Conservation (phyloP, 768 basidiomycete genomes). For the Dioszegia crocea region DNA sequence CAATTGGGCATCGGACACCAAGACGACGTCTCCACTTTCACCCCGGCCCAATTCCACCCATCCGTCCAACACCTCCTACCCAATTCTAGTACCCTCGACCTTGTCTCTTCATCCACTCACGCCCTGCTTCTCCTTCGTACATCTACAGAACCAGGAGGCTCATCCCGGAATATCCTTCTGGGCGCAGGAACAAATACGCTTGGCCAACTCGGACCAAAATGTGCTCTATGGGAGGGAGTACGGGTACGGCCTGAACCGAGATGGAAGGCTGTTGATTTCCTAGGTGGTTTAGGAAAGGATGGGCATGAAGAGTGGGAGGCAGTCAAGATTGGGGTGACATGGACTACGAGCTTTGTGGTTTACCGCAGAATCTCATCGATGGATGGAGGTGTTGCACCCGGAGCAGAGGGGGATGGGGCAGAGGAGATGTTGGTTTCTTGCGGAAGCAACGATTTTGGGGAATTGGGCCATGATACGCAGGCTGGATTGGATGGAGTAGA, state of each 20-base stretch:
- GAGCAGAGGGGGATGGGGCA: slow-evolving; percentile 18
- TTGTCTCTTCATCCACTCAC: slow-evolving; percentile 75
- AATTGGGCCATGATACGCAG: too few species aligned
- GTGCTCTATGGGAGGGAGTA: slow-evolving; percentile 53
- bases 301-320: slow-evolving; percentile 52
- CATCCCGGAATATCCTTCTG: slow-evolving; percentile 55
- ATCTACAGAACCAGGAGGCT: neutral
- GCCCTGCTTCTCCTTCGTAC: slow-evolving; percentile 60
- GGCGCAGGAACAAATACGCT: slow-evolving; percentile 67
- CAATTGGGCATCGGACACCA: slow-evolving; percentile 39
- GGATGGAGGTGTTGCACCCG: too few species aligned
- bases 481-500: neutral
- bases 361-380: slow-evolving; percentile 50
- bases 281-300: slow-evolving; percentile 1
- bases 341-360: slow-evolving; percentile 79
- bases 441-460: slow-evolving; percentile 80
- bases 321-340: slow-evolving; percentile 61
- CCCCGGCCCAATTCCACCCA: slow-evolving; percentile 23
- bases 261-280: slow-evolving; percentile 44
- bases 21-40: slow-evolving; percentile 29
- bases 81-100: slow-evolving; percentile 50
- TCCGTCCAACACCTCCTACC: slow-evolving; percentile 4
- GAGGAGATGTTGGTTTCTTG: slow-evolving; percentile 60
- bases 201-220: slow-evolving; percentile 65
- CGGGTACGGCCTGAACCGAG: slow-evolving; percentile 50